Evolutionary conservation across 805 yeast genomes (phyloP).

Genomic region (Wickerhamiella australiensis): DNA sequence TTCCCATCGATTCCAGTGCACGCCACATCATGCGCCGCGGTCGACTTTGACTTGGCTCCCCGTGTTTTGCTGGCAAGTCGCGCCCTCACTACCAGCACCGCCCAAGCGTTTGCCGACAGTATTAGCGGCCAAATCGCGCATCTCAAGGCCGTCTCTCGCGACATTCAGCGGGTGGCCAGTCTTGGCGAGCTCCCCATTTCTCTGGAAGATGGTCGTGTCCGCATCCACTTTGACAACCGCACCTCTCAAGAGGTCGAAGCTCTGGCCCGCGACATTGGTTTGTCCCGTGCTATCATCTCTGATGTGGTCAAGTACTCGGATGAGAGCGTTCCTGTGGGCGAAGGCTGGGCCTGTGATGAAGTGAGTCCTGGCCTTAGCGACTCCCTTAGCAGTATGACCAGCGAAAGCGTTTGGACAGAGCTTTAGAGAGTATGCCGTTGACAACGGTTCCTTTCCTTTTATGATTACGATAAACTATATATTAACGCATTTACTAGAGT

Average conservation of each 20-base stretch:
- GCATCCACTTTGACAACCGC: conserved; percentile 62
- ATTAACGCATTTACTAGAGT: neutral
- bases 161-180: conserved; percentile 36
- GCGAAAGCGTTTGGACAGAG: conserved; percentile 1
- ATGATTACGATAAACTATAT: neutral
- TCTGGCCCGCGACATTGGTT: conserved; percentile 29
- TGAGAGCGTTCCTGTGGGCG: neutral
- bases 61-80: conserved; percentile 32
- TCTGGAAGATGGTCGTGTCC: conserved; percentile 30
- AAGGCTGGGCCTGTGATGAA: neutral
- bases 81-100: conserved; percentile 35
- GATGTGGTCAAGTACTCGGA: neutral
- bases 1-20: conserved; percentile 2
- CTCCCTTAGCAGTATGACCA: conserved; percentile 7
- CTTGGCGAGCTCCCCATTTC: conserved; percentile 59
- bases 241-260: conserved; percentile 46
- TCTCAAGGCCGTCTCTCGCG: conserved; percentile 34
- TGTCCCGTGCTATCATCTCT: conserved; percentile 1
- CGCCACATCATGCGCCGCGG: conserved; percentile 21
- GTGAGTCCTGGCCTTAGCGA: conserved; percentile 6
- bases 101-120: conserved; percentile 33
- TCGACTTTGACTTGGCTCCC: conserved; percentile 45
- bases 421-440: too few relatives aligned
- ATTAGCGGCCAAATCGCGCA: conserved; percentile 23
- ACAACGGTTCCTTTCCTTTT: neutral